phyloP scores from a whole-genome alignment of 495 filamentous ascomycete genomes.

The Darksidea phi region DNA sequence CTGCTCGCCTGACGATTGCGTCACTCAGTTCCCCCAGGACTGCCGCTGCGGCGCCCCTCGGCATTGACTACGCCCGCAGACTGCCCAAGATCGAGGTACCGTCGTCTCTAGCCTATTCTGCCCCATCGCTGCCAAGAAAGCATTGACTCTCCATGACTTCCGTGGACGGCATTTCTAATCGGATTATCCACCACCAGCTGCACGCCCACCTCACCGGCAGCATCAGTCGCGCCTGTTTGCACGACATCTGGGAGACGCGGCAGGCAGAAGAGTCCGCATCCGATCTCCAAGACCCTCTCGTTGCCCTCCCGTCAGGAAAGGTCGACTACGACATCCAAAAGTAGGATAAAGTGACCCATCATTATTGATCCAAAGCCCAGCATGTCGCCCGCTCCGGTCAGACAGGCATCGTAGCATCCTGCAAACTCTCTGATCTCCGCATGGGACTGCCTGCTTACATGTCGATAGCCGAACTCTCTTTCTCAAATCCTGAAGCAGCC shows the following conservation, averaged over 20 bases:
- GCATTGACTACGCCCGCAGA: conserved; percentile 26
- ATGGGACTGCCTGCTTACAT: too few relatives aligned
- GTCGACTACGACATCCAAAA: conserved; percentile 69
- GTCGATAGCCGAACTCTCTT: too few relatives aligned
- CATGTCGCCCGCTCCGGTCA: not conserved
- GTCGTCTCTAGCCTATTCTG: conserved; percentile 2
- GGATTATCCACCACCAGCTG: conserved; percentile 51
- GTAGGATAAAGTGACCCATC: conserved; percentile 45
- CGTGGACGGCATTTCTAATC: conserved; percentile 20
- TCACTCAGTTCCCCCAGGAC: not conserved
- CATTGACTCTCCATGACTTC: conserved; percentile 13
- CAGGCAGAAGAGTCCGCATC: conserved; percentile 51
- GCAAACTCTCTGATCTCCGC: not conserved
- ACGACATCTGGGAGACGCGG: conserved; percentile 69
- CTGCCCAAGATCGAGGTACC: conserved; percentile 44
- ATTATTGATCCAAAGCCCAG: conserved; percentile 6
- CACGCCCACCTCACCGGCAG: conserved; percentile 83
- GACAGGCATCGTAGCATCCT: not conserved
- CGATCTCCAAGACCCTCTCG: conserved; percentile 63
- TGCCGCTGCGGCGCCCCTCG: conserved; percentile 4
- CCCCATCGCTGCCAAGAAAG: conserved; percentile 10
- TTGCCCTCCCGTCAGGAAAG: conserved; percentile 66
- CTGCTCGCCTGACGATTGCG: not conserved
- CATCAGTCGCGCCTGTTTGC: conserved; percentile 71
- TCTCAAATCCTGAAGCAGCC: not conserved